Conservation (phyloP, 257 asterid genomes). For the Ligustrum vulgare region DNA sequence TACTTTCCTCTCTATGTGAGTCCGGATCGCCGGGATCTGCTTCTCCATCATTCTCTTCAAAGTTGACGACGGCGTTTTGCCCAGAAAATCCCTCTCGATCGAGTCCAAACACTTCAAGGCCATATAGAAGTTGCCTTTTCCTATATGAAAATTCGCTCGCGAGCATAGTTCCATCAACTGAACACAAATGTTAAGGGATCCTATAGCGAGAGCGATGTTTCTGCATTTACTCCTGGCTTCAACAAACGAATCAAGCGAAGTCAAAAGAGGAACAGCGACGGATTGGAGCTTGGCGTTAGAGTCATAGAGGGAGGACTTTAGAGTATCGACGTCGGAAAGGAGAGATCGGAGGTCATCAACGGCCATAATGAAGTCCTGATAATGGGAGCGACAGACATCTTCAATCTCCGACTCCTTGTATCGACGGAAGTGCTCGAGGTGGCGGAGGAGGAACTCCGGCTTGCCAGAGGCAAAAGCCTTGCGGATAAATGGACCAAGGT, state of each 20-base stretch:
- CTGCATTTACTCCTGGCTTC: conserved; percentile 67
- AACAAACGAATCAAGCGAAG: conserved; percentile 71
- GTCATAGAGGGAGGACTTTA: conserved; percentile 68
- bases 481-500: conserved; percentile 83
- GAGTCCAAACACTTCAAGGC: conserved; percentile 85
- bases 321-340: conserved; percentile 90
- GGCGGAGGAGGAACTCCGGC: conserved; percentile 79
- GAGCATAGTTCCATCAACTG: conserved; percentile 72
- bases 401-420: conserved; percentile 93
- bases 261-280: conserved; percentile 81
- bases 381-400: conserved; percentile 92
- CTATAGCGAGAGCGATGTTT: conserved; percentile 67
- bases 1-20: conserved; percentile 71
- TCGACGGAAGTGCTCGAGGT: conserved; percentile 74
- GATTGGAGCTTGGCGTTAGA: conserved; percentile 78
- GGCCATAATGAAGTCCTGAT: conserved; percentile 92
- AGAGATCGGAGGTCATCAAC: conserved; percentile 97
- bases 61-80: conserved; percentile 61
- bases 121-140: conserved; percentile 68
- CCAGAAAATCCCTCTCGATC: conserved; percentile 56
- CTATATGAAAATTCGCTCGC: conserved; percentile 66
- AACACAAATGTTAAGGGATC: conserved; percentile 61
- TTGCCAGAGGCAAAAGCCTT: conserved; percentile 83
- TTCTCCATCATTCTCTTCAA: conserved; percentile 81
- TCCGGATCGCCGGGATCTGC: conserved; percentile 87